A percentile compares a stretch with the other conserved stretches of the same genome.
Evolutionary conservation across 2,329 filamentous ascomycete species (phyloP).

Genomic region (Sporothrix humicola): DNA sequence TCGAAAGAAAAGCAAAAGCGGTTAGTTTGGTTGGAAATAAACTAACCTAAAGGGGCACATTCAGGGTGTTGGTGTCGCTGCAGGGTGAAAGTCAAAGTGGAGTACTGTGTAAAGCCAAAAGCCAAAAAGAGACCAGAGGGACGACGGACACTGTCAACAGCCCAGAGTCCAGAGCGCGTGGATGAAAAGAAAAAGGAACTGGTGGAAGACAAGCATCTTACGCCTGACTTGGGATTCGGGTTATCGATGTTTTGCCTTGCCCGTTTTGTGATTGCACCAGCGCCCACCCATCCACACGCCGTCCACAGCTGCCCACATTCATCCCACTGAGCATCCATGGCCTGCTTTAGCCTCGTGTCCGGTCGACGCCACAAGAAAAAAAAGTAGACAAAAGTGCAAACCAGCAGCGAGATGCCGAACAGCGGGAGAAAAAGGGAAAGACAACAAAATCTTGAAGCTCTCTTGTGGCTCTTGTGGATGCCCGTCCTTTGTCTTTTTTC

Average conservation of each 20-base stretch:
- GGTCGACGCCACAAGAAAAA: background rate
- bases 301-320: no score
- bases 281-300: no score
- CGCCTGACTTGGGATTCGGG: no score
- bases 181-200: no score
- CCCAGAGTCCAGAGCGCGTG: background rate
- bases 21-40: background rate
- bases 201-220: background rate
- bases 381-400: conserved; percentile 2
- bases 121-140: background rate
- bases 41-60: background rate
- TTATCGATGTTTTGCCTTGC: no score
- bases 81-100: background rate
- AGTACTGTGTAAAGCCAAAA: background rate
- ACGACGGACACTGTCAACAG: background rate
- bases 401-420: background rate
- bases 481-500: no score
- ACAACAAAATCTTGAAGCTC: no score
- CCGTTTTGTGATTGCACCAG: no score
- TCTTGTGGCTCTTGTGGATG: no score
- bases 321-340: background rate
- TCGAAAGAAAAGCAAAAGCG: conserved; percentile 15
- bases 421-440: background rate
- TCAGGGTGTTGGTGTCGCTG: background rate
- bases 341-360: background rate